phyloP scores from a whole-genome alignment of 306 rosid species.

The Pyrus pyrifolia region DNA sequence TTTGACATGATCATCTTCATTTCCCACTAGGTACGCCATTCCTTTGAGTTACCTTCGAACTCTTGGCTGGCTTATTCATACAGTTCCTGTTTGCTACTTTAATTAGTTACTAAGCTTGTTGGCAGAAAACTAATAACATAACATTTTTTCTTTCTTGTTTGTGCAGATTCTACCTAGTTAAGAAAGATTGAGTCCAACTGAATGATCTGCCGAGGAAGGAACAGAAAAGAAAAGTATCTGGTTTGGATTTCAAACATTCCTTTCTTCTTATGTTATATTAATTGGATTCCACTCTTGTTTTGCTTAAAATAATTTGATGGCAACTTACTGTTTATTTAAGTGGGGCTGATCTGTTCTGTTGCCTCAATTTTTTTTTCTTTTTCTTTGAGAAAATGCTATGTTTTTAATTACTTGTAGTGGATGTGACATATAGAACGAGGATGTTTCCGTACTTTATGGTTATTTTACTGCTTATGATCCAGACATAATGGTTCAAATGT shows the following conservation, averaged over 20 bases:
- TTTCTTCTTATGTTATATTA: slow-evolving; percentile 3
- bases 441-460: not conserved
- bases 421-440: too few species aligned
- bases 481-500: not conserved
- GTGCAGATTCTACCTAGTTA: slow-evolving; percentile 14
- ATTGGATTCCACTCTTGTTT: slow-evolving; percentile 17
- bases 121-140: not conserved
- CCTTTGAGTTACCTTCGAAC: not conserved
- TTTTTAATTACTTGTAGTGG: too few species aligned
- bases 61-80: not conserved
- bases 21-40: not conserved
- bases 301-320: slow-evolving; percentile 19
- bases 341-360: slow-evolving; percentile 2
- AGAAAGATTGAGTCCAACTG: slow-evolving; percentile 11
- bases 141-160: not conserved
- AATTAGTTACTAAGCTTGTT: not conserved
- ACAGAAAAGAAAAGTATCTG: slow-evolving; percentile 13
- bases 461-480: not conserved
- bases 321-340: slow-evolving; percentile 11
- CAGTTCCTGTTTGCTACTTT: not conserved
- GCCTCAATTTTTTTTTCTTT: not conserved
- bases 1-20: not conserved
- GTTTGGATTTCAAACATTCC: slow-evolving; percentile 23
- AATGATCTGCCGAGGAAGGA: slow-evolving; percentile 14
- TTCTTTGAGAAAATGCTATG: not conserved